A percentile compares a stretch with the other conserved stretches of the same genome.
Conservation (phyloP, 2,329 filamentous ascomycete species). For the Tolypocladium inflatum region DNA sequence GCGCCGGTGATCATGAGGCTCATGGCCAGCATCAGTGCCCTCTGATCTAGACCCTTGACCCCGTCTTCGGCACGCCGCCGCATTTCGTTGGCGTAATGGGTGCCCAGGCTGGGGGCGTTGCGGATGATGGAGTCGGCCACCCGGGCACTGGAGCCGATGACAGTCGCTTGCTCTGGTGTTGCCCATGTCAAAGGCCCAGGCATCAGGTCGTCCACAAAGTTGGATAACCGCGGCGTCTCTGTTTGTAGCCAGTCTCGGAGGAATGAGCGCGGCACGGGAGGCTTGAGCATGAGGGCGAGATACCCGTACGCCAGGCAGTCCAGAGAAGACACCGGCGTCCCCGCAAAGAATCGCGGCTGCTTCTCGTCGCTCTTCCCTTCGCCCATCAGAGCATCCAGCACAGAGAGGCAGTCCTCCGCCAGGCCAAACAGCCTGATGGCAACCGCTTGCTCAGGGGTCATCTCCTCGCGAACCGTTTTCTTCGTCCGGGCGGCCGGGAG, state of each 20-base stretch:
- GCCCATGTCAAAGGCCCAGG: slow-evolving; percentile 17
- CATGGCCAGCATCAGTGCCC: slow-evolving; percentile 19
- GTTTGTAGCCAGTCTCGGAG: slow-evolving; percentile 30
- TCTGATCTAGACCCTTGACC: slow-evolving; percentile 21
- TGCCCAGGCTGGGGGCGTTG: slow-evolving; percentile 24
- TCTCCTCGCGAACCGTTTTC: slow-evolving; percentile 49
- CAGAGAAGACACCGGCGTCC: slow-evolving; percentile 26
- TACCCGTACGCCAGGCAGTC: slow-evolving; percentile 80
- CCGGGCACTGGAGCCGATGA: slow-evolving; percentile 17
- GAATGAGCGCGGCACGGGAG: slow-evolving; percentile 32
- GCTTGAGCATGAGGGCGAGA: slow-evolving; percentile 58
- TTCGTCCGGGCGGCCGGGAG: slow-evolving; percentile 31
- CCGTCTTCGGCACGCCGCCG: slow-evolving; percentile 24
- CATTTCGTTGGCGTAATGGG: slow-evolving; percentile 25
- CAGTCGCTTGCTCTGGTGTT: slow-evolving; percentile 9
- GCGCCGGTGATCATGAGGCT: slow-evolving; percentile 26
- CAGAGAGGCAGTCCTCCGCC: slow-evolving; percentile 60
- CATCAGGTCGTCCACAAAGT: slow-evolving; percentile 22
- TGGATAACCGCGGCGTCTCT: slow-evolving; percentile 18
- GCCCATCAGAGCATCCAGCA: slow-evolving; percentile 50
- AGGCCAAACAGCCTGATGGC: slow-evolving; percentile 70
- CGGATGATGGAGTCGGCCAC: slow-evolving; percentile 24
- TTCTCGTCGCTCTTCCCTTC: slow-evolving; percentile 9
- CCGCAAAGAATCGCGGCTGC: slow-evolving; percentile 20
- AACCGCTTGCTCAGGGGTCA: slow-evolving; percentile 61